Conservation (phyloP, 768 basidiomycete species). For the Calvatia gigantea region DNA sequence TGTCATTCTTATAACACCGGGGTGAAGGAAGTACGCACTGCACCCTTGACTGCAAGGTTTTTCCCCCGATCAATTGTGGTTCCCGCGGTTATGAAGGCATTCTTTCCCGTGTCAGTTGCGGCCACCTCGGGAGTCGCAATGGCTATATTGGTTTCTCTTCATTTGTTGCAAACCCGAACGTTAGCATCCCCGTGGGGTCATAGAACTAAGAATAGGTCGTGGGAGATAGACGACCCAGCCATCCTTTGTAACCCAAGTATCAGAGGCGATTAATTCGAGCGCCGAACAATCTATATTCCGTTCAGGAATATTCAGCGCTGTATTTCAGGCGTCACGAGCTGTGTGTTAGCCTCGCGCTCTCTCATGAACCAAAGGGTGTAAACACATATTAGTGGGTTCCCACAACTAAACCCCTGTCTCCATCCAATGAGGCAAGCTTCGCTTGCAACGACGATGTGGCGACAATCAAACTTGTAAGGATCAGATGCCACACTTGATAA, state of each 20-base stretch:
- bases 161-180: conserved; percentile 93
- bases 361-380: not conserved
- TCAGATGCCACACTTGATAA: conserved; percentile 87
- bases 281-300: conserved; percentile 79
- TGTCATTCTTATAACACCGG: not conserved
- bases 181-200: conserved; percentile 25
- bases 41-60: conserved; percentile 89
- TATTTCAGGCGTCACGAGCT: conserved; percentile 4
- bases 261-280: conserved; percentile 85
- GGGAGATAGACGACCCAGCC: conserved; percentile 53
- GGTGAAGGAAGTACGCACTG: conserved; percentile 53
- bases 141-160: conserved; percentile 81
- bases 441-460: conserved; percentile 76
- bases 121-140: conserved; percentile 85
- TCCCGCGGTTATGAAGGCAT: conserved; percentile 91
- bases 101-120: conserved; percentile 77
- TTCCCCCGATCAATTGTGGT: conserved; percentile 94
- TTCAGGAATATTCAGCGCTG: conserved; percentile 67
- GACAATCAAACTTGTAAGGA: conserved; percentile 71
- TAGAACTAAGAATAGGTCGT: not conserved
- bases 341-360: conserved; percentile 1
- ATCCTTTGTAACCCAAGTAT: conserved; percentile 85
- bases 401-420: conserved; percentile 74
- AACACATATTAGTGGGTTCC: conserved; percentile 67
- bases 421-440: conserved; percentile 81